phyloP scores from a whole-genome alignment of 495 filamentous ascomycete species.

The Penicillium antarcticum region DNA sequence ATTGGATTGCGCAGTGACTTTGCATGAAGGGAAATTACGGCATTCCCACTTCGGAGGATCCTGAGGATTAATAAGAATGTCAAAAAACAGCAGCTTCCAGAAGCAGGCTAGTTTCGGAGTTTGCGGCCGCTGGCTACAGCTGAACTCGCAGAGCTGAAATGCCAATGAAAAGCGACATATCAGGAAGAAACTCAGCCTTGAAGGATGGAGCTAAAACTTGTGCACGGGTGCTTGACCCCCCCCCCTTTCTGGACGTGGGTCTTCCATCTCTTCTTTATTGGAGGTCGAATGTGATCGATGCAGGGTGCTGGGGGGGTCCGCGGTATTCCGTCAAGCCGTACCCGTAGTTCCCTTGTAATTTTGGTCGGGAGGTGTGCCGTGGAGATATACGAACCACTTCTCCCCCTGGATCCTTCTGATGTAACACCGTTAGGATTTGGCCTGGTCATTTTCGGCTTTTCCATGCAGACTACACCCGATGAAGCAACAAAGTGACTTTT shows the following conservation, averaged over 20 bases:
- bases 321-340: constrained; percentile 22
- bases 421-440: constrained; percentile 4
- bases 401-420: neutral
- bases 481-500: neutral
- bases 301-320: constrained; percentile 31
- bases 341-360: constrained; percentile 12
- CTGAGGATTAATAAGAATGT: neutral
- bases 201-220: constrained; percentile 24
- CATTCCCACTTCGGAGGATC: constrained; percentile 3
- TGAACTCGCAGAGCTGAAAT: neutral
- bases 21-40: constrained; percentile 5
- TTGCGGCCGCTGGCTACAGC: neutral
- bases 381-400: neutral
- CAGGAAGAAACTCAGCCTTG: constrained; percentile 17
- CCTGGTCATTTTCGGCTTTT: neutral
- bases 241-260: neutral
- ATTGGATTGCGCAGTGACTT: constrained; percentile 12
- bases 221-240: constrained; percentile 15
- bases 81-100: constrained; percentile 14
- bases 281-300: constrained; percentile 32
- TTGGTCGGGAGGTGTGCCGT: constrained; percentile 1
- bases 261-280: constrained; percentile 16
- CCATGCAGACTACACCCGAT: constrained; percentile 1
- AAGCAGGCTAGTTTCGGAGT: constrained; percentile 19
- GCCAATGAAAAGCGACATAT: constrained; percentile 1